Conservation (phyloP, 176 grass and related monocot genomes). For the Musa schizocarpa region DNA sequence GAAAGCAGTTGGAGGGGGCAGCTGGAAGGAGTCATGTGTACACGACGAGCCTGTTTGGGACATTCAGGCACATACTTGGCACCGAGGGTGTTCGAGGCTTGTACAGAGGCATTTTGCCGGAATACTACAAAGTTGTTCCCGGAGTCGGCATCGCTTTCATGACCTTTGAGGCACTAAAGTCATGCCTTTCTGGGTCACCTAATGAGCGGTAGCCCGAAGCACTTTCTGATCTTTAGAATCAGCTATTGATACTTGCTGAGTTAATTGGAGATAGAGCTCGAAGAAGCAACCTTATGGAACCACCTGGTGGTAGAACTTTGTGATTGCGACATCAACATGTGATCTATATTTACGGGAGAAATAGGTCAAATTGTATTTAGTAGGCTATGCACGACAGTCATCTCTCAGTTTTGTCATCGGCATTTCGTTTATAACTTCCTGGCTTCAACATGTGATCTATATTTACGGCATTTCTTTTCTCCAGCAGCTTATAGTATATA, state of each 20-base stretch:
- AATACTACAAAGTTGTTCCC: constrained; percentile 93
- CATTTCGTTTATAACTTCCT: too few relatives aligned
- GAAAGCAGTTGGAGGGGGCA: constrained; percentile 88
- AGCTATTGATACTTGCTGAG: not conserved
- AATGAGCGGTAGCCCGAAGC: constrained; percentile 28
- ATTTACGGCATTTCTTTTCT: too few relatives aligned
- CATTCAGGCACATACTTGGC: constrained; percentile 63
- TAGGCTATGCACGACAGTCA: not conserved
- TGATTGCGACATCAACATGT: not conserved
- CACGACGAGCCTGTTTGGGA: constrained; percentile 59
- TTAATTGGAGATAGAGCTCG: not conserved
- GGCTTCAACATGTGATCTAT: too few relatives aligned
- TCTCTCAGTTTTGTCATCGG: too few relatives aligned
- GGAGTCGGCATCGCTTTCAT: constrained; percentile 92
- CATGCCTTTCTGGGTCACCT: constrained; percentile 33
- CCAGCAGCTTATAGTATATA: too few relatives aligned
- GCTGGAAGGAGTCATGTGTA: constrained; percentile 71
- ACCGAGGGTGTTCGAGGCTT: constrained; percentile 66
- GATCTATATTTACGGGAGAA: not conserved
- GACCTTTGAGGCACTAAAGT: constrained; percentile 80
- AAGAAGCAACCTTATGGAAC: not conserved
- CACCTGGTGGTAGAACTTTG: constrained; percentile 6
- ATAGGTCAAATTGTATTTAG: not conserved
- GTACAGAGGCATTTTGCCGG: constrained; percentile 94
- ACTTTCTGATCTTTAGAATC: not conserved